These are phyloP conservation scores for Tylopilus plumbeoviolaceoides DNA, from an alignment of 768 basidiomycete species.

Conservation along the genomic window DNA sequence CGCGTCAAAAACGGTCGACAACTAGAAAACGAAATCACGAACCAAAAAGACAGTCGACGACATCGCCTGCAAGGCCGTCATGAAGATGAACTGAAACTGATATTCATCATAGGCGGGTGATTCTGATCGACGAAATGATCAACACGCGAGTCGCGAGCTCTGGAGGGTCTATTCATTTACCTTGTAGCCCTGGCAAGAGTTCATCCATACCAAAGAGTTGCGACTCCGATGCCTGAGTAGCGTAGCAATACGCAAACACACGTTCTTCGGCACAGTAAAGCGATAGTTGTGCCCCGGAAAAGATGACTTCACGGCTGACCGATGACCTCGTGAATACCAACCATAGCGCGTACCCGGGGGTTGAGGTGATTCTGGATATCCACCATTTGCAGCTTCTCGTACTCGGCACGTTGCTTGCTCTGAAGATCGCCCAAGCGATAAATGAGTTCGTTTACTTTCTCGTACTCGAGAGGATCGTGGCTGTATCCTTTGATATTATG, in stretches of 20 bases:
- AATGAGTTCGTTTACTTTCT: slow-evolving; percentile 73
- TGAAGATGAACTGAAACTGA: slow-evolving; percentile 43
- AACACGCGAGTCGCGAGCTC: not conserved
- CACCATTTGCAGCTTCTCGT: slow-evolving; percentile 62
- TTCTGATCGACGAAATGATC: slow-evolving; percentile 6
- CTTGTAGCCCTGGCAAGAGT: slow-evolving; percentile 36
- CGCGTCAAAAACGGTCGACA: not conserved
- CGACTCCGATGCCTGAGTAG: slow-evolving; percentile 48
- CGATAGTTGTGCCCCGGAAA: slow-evolving; percentile 75
- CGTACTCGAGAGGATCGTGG: slow-evolving; percentile 62
- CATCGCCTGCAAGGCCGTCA: slow-evolving; percentile 57
- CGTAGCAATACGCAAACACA: slow-evolving; percentile 76
- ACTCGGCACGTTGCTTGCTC: slow-evolving; percentile 56
- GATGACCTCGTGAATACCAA: slow-evolving; percentile 39
- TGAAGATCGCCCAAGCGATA: slow-evolving; percentile 60
- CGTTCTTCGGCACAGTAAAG: slow-evolving; percentile 66
- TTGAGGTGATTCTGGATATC: slow-evolving; percentile 18
- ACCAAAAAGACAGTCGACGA: slow-evolving; percentile 53
- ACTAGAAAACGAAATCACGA: slow-evolving; percentile 14
- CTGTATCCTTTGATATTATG: slow-evolving; percentile 74
- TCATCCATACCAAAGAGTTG: slow-evolving; percentile 54
- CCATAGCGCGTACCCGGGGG: slow-evolving; percentile 11
- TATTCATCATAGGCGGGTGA: slow-evolving; percentile 40
- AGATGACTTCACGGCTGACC: slow-evolving; percentile 60
- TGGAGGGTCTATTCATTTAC: slow-evolving; percentile 28